Evolutionary conservation across 306 rosid species (phyloP).

Genomic region (Ceratonia siliqua): DNA sequence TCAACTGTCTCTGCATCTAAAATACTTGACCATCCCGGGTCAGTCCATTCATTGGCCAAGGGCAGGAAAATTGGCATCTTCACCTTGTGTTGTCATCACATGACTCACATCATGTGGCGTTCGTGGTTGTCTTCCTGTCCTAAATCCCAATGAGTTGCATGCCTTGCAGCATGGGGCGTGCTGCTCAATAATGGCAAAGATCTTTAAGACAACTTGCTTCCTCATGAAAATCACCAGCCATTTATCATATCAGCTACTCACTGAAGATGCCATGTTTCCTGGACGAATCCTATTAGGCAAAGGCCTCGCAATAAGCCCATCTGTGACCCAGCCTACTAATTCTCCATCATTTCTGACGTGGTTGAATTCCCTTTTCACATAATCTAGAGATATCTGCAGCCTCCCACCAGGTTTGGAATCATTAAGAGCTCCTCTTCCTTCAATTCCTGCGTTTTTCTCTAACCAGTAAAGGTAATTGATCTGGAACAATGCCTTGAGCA

Average conservation of each 20-base stretch:
- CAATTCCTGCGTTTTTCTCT: slow-evolving; percentile 80
- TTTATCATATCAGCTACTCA: slow-evolving; percentile 32
- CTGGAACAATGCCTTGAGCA: slow-evolving; percentile 92
- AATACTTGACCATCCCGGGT: background rate
- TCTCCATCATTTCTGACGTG: slow-evolving; percentile 75
- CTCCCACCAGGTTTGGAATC: slow-evolving; percentile 85
- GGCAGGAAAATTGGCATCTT: background rate
- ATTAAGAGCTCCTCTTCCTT: slow-evolving; percentile 51
- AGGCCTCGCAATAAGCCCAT: slow-evolving; percentile 91
- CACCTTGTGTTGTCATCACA: background rate
- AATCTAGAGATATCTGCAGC: slow-evolving; percentile 75
- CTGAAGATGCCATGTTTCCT: slow-evolving; percentile 24
- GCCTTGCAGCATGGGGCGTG: slow-evolving; percentile 16
- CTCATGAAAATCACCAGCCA: slow-evolving; percentile 28
- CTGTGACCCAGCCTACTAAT: slow-evolving; percentile 69
- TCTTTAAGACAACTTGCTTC: slow-evolving; percentile 11
- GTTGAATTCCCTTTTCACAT: slow-evolving; percentile 72
- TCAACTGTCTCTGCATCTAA: slow-evolving; percentile 7
- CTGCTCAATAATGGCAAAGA: slow-evolving; percentile 21
- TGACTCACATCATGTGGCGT: slow-evolving; percentile 15
- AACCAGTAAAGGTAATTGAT: slow-evolving; percentile 82
- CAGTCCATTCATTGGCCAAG: slow-evolving; percentile 8
- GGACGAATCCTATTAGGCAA: slow-evolving; percentile 64
- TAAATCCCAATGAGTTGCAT: slow-evolving; percentile 19
- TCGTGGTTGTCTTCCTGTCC: slow-evolving; percentile 1